A percentile compares a stretch with the other conserved stretches of the same genome.
Evolutionary conservation across 306 rosid genomes (phyloP).

Genomic region (Prinsepia uniflora): DNA sequence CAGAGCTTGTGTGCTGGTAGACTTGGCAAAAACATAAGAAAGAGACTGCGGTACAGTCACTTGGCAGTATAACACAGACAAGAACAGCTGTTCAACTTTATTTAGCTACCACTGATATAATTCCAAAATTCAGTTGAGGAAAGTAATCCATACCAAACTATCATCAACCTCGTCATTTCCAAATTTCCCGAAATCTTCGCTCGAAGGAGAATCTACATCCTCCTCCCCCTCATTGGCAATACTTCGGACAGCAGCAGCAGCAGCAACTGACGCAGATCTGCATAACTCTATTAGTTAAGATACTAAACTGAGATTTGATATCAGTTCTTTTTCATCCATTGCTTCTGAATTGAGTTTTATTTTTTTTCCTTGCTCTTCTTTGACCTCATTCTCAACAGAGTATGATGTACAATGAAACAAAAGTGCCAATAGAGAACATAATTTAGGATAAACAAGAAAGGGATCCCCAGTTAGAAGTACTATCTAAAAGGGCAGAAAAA

Average conservation of each 20-base stretch:
- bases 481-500: background rate
- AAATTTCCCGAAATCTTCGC: slow-evolving; percentile 49
- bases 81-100: background rate
- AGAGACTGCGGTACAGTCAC: background rate
- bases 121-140: slow-evolving; percentile 3
- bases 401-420: background rate
- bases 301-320: background rate
- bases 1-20: background rate
- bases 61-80: background rate
- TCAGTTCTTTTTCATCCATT: background rate
- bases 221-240: slow-evolving; percentile 41
- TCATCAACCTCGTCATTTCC: slow-evolving; percentile 56
- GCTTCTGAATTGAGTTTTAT: background rate
- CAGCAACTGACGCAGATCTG: slow-evolving; percentile 81
- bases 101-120: slow-evolving; percentile 1
- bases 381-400: background rate
- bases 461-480: background rate
- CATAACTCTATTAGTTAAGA: slow-evolving; percentile 15
- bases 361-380: background rate
- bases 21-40: slow-evolving; percentile 9
- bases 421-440: no score
- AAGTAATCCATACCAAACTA: slow-evolving; percentile 65
- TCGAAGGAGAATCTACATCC: slow-evolving; percentile 54
- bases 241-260: slow-evolving; percentile 53
- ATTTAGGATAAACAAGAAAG: no score